Evolutionary conservation across 257 asterid species (phyloP).

Genomic region (Ophiorrhiza pumila): DNA sequence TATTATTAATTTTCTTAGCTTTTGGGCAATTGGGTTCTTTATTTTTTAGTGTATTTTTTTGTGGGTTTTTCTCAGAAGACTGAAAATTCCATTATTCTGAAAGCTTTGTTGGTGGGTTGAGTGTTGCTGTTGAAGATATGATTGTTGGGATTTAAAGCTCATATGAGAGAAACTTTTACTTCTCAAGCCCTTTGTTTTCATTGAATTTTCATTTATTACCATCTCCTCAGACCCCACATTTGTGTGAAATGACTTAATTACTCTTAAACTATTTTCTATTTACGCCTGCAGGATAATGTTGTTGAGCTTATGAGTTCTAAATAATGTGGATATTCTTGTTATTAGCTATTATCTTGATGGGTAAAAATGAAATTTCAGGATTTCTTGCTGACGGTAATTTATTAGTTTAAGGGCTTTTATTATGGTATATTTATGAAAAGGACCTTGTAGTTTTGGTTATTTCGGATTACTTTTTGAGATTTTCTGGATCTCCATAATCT

Average conservation of each 20-base stretch:
- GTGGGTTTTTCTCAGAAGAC: conserved; percentile 16
- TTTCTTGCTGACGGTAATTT: background rate
- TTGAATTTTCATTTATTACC: conserved; percentile 3
- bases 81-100: conserved; percentile 35
- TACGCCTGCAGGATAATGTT: background rate
- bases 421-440: conserved; percentile 1
- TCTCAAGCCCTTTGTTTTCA: background rate
- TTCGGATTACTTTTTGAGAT: background rate
- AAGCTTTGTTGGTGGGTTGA: conserved; percentile 42
- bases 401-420: background rate
- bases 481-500: conserved; percentile 15
- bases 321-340: too few species aligned
- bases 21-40: conserved; percentile 10
- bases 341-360: background rate
- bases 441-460: conserved; percentile 8
- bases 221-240: conserved; percentile 1
- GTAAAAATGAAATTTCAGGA: background rate
- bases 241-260: background rate
- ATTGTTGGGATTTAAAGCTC: conserved; percentile 10
- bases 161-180: conserved; percentile 9
- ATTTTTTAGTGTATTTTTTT: conserved; percentile 22
- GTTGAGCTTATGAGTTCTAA: too few species aligned
- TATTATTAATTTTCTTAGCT: conserved; percentile 2
- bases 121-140: conserved; percentile 52
- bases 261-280: background rate